A percentile compares a stretch with the other conserved stretches of the same genome.
Conservation (phyloP, 2,329 filamentous ascomycete genomes). For the Arthrobotrys musiformis region DNA sequence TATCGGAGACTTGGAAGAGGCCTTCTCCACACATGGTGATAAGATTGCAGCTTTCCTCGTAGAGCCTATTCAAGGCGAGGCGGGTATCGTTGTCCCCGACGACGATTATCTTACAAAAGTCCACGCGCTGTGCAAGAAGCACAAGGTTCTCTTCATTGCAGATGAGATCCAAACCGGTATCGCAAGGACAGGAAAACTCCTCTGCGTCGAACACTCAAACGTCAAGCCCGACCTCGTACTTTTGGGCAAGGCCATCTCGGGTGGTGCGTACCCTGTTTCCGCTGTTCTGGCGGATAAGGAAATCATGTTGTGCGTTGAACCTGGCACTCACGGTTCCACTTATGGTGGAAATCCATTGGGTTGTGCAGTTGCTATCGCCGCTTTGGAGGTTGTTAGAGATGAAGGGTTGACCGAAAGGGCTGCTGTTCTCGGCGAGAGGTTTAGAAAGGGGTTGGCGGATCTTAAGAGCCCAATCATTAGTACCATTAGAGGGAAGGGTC, state of each 20-base stretch:
- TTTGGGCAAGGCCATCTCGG: slow-evolving; percentile 96
- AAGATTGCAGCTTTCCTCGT: slow-evolving; percentile 92
- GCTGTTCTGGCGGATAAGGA: slow-evolving; percentile 88
- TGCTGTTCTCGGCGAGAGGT: slow-evolving; percentile 80
- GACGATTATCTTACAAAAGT: slow-evolving; percentile 85
- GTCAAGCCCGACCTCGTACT: slow-evolving; percentile 96
- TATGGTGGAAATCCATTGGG: slow-evolving; percentile 97
- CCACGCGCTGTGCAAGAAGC: slow-evolving; percentile 86
- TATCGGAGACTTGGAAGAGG: slow-evolving; percentile 79
- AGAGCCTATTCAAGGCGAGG: slow-evolving; percentile 97
- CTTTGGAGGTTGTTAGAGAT: slow-evolving; percentile 91
- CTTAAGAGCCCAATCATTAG: slow-evolving; percentile 84
- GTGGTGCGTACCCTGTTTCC: slow-evolving; percentile 98
- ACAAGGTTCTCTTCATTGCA: slow-evolving; percentile 95
- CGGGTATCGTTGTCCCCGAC: slow-evolving; percentile 93
- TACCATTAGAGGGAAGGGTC: slow-evolving; percentile 86
- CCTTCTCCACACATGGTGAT: slow-evolving; percentile 81
- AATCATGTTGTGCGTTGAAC: slow-evolving; percentile 94
- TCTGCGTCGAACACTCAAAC: slow-evolving; percentile 92
- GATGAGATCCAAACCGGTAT: slow-evolving; percentile 97
- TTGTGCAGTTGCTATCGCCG: slow-evolving; percentile 93
- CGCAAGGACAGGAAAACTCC: slow-evolving; percentile 89
- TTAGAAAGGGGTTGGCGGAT: slow-evolving; percentile 80
- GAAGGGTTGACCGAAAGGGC: slow-evolving; percentile 87
- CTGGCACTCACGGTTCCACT: slow-evolving; percentile 96